Base-by-base conservation (phyloP, 2,329 filamentous ascomycete genomes). In the Phialophora verrucosa region DNA sequence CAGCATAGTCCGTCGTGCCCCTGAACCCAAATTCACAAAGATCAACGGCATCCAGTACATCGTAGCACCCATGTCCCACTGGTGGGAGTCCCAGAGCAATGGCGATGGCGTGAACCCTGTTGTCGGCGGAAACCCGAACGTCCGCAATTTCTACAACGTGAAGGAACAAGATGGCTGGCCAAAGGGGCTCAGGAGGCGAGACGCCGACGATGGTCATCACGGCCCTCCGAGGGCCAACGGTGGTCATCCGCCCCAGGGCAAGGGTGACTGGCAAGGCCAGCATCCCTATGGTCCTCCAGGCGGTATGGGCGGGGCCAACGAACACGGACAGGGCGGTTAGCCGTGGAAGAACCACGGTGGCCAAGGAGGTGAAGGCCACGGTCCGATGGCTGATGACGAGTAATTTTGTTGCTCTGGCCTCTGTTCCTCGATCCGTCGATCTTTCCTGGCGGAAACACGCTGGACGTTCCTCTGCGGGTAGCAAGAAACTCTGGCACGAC, bases 71-170 rank as follows among this genome's bases (percentile, higher is more conserved):
- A n/a, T 25, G 14, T 53, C 17, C 2, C 59, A 61, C 31, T 61
- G 59, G 59, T 61, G 59, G 59, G 25, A 65, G n/a, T 32, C 51
- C 25, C 63, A 65, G 44, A 47, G 47, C 23, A 54, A 61, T n/a
- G 31, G 27, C 11, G 42, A 38, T 23, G 29, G 32, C 32, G 49
- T 56, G 12, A 57, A 54, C 47, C 53, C 47, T 5, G 10, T 65
- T 14, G 59, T 59, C 6, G 53, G 32, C 14, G 63, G 63, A 3
- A 65, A 65, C 31, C 63, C 63, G 5, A 57, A 62, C 44, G 47
- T 61, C 7, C 59, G 47, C 8, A 42, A 23, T 23, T n/a, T 38
- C 20, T n/a, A 25, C 2, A 35, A 61, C 23, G 47, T 61, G 29
- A 53, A 54, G 29, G 47, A 61, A 38, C 42, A 49, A 6, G 57